Evolutionary conservation across 1,284 basidiomycete species (phyloP).

Genomic region (Cryptococcus sp.): DNA sequence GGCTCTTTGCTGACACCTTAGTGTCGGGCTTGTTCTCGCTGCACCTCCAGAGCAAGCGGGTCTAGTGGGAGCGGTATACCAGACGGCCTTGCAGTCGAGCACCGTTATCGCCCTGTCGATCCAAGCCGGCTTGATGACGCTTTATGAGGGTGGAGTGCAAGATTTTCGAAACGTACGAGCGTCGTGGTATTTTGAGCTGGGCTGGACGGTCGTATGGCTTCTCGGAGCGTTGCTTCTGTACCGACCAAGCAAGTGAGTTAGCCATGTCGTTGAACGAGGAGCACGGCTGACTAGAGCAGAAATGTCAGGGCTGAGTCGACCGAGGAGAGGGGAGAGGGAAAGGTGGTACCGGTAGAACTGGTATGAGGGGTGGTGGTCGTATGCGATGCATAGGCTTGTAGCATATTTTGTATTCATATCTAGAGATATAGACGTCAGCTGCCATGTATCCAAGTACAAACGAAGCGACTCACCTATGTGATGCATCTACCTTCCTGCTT

Average conservation of each 20-base stretch:
- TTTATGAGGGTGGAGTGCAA: slow-evolving; percentile 28
- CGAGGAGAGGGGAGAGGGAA: too few relatives aligned
- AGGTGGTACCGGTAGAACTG: too few relatives aligned
- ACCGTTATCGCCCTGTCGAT: slow-evolving; percentile 36
- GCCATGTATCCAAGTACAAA: too few relatives aligned
- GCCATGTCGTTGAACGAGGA: background rate
- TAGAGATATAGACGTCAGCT: too few relatives aligned
- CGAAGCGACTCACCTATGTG: too few relatives aligned
- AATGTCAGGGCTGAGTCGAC: too few relatives aligned
- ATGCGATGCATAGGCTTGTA: too few relatives aligned
- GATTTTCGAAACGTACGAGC: slow-evolving; percentile 36
- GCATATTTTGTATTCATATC: too few relatives aligned
- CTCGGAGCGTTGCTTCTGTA: slow-evolving; percentile 31
- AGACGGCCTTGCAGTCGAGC: slow-evolving; percentile 40
- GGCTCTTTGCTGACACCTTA: slow-evolving; percentile 9
- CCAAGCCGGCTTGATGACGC: slow-evolving; percentile 41
- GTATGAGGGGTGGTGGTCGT: too few relatives aligned
- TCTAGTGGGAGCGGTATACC: slow-evolving; percentile 41
- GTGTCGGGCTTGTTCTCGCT: slow-evolving; percentile 2
- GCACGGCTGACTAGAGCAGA: too few relatives aligned
- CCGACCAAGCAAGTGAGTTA: slow-evolving; percentile 16
- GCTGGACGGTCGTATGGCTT: slow-evolving; percentile 34
- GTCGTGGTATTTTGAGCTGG: slow-evolving; percentile 40
- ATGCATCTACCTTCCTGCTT: too few relatives aligned
- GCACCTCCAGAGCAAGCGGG: slow-evolving; percentile 33